A percentile compares a stretch with the other conserved stretches of the same genome.
phyloP scores from a whole-genome alignment of 1,284 basidiomycete species.

The Cystobasidium sp. region DNA sequence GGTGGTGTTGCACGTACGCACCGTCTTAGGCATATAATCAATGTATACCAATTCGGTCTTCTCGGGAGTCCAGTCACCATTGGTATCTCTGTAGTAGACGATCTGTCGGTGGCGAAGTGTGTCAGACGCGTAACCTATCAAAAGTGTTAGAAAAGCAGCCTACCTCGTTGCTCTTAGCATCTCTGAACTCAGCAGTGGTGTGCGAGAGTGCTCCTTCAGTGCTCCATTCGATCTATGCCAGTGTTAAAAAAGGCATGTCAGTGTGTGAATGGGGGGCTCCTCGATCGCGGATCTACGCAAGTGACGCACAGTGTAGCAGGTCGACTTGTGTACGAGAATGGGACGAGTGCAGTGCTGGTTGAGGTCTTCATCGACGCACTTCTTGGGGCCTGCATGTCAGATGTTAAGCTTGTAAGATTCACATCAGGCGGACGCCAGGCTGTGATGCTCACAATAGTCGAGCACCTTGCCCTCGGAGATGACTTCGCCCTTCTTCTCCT shows the following conservation, averaged over 20 bases:
- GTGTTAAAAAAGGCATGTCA: neutral
- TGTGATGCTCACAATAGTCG: conserved; percentile 53
- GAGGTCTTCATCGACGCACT: conserved; percentile 56
- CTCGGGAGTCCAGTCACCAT: conserved; percentile 58
- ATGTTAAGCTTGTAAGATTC: no score
- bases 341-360: conserved; percentile 57
- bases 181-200: conserved; percentile 58
- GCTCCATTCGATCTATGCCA: conserved; percentile 54
- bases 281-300: neutral
- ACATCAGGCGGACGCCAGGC: neutral
- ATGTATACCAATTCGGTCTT: conserved; percentile 56
- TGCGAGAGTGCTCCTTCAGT: conserved; percentile 57
- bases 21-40: conserved; percentile 56
- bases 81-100: conserved; percentile 56
- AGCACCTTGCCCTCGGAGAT: conserved; percentile 54
- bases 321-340: conserved; percentile 56
- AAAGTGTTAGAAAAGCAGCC: conserved; percentile 35
- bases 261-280: conserved; percentile 1
- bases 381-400: conserved; percentile 51
- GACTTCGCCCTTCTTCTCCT: conserved; percentile 34
- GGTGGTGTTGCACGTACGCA: conserved; percentile 43
- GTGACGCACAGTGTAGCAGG: conserved; percentile 53
- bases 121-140: neutral
- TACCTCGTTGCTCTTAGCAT: conserved; percentile 56
- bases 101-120: neutral